Evolutionary conservation across 176 grass and related monocot genomes (phyloP).

Genomic region (Echinochloa phyllopogon): DNA sequence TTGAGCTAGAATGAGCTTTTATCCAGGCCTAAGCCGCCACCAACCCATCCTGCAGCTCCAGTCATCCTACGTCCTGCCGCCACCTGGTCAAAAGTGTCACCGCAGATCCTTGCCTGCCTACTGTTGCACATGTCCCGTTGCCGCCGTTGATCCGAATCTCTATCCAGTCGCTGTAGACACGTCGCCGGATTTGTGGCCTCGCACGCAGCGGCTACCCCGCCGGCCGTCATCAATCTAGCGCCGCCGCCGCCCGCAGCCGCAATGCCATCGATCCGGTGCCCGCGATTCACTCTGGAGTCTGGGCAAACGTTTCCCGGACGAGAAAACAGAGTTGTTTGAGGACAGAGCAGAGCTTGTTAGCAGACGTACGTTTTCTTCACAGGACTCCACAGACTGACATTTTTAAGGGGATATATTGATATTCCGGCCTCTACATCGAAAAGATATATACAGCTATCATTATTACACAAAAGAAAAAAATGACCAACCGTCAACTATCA

Average conservation of each 20-base stretch:
- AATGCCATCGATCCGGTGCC: neutral
- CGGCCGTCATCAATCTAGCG: neutral
- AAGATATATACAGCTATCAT: too few species aligned
- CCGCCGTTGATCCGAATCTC: slow-evolving; percentile 37
- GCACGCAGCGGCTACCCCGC: neutral
- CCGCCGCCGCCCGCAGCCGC: neutral
- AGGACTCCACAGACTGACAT: too few species aligned
- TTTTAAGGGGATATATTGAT: too few species aligned
- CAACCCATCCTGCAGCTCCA: neutral
- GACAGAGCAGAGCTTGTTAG: neutral
- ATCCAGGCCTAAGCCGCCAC: neutral
- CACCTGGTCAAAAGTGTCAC: neutral
- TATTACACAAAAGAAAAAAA: too few species aligned
- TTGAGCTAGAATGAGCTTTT: neutral
- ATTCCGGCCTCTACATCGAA: too few species aligned
- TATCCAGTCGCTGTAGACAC: neutral
- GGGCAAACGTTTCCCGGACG: neutral
- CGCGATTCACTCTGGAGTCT: neutral
- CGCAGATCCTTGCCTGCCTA: neutral
- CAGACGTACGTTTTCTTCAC: neutral
- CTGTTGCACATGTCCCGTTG: neutral
- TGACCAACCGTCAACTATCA: too few species aligned
- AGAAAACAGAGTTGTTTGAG: neutral
- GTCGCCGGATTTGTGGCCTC: neutral
- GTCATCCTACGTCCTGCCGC: neutral